Base-by-base conservation (phyloP, 805 yeast genomes). In the Hanseniaspora meyeri region DNA sequence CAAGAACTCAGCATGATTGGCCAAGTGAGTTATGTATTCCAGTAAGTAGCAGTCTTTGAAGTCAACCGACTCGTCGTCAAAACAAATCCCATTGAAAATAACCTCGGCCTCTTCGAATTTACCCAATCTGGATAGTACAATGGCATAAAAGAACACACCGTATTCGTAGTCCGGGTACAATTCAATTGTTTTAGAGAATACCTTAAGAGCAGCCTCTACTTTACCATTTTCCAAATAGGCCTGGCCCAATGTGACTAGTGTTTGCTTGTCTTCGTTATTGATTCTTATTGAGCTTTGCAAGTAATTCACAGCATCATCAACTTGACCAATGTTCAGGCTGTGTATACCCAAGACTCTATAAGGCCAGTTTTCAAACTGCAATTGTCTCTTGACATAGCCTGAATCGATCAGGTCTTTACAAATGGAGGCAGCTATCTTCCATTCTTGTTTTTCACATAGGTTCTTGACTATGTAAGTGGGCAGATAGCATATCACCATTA, bases 211-310 rank as follows among this genome's bases (percentile, higher is more conserved):
- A 2, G 97, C 95, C 57, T 87, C 90, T 46, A 83, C 72, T 59
- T 96, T 76, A 1, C 98, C 98, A 67, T 93, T 80, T 29, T 81
- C 78, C 55, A 77, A 73, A 67, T 93, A 93, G 0, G 96, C 91
- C 66, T 93, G 97, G n/a, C 98, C 98, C n/a, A 93, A 72, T 0
- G 96, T 96, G 32, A 85, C 74, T 97, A 97, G 91, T 1, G 95
- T 83, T 60, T 86, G 83, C 1, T 78, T 66, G 68, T 93, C 97
- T 54, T 64, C 60, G 0, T 84, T 72, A 45, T 81, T 72, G 60
- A 85, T 71, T 59, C 97, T 76, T 50, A 93, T 72, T 1, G 96
- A 89, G 31, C 82, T 78, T 68, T 93, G 98, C 65, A 87, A 89
- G 79, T 86, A 82, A 67, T 86, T 91, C 49, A 91, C 84, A 0